A percentile compares a stretch with the other conserved stretches of the same genome.
phyloP scores from a whole-genome alignment of 306 rosid species.

The Heteromeles arbutifolia region DNA sequence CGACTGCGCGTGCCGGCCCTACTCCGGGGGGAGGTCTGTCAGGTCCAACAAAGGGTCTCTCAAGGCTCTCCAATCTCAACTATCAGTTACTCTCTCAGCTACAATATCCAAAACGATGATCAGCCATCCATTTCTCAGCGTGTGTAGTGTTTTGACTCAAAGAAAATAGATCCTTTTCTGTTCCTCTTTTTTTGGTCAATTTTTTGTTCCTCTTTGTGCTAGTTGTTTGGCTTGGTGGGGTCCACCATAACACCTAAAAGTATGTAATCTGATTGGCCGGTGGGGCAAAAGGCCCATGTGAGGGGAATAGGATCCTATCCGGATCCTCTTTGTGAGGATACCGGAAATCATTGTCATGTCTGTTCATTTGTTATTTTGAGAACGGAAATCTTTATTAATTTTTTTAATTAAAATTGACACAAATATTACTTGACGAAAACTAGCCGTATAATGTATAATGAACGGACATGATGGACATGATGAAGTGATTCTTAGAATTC shows the following conservation, averaged over 20 bases:
- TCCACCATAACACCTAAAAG: slow-evolving; percentile 27
- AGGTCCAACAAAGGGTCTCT: slow-evolving; percentile 13
- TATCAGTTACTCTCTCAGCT: slow-evolving; percentile 17
- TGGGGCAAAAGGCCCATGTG: slow-evolving; percentile 46
- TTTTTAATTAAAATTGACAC: no score
- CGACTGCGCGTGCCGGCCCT: slow-evolving; percentile 17
- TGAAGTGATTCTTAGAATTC: no score
- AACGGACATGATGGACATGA: fast-evolving
- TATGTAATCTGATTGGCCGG: slow-evolving; percentile 25
- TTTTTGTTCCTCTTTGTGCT: slow-evolving; percentile 14
- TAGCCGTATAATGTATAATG: no score
- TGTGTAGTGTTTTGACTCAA: slow-evolving; percentile 28
- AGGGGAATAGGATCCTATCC: background rate
- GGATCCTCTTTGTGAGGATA: no score
- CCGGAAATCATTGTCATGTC: fast-evolving
- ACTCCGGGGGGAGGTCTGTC: slow-evolving; percentile 14
- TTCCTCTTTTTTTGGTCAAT: background rate
- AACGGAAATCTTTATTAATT: no score
- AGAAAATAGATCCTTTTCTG: slow-evolving; percentile 1
- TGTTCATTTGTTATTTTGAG: no score
- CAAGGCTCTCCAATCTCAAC: slow-evolving; percentile 19
- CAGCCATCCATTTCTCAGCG: slow-evolving; percentile 8
- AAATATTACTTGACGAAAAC: no score
- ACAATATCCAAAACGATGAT: slow-evolving; percentile 18
- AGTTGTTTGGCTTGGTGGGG: slow-evolving; percentile 59